Evolutionary conservation across 2,329 filamentous ascomycete genomes (phyloP).

Genomic region (Chrysosporium keratinophilum): DNA sequence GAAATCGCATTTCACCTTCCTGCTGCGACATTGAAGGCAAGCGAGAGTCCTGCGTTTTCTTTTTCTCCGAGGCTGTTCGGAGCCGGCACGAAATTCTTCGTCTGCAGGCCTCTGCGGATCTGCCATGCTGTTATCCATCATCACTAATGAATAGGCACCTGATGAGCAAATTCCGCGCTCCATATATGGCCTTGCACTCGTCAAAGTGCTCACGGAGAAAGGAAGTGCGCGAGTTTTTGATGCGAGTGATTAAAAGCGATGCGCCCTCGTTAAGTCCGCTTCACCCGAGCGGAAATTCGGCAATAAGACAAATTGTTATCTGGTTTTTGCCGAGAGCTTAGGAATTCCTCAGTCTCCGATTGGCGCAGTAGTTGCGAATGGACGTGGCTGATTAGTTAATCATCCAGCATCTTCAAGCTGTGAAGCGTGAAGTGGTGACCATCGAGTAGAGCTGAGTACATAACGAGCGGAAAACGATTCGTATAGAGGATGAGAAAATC

Average conservation of each 20-base stretch:
- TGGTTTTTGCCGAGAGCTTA: background rate
- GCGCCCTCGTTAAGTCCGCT: background rate
- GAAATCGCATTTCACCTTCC: conserved; percentile 37
- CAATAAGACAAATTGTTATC: background rate
- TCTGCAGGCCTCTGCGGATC: background rate
- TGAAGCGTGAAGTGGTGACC: too few species aligned
- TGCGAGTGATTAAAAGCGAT: background rate
- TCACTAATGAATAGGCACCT: background rate
- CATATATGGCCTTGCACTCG: background rate
- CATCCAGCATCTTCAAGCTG: too few species aligned
- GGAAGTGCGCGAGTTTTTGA: background rate
- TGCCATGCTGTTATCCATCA: background rate
- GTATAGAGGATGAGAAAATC: too few species aligned
- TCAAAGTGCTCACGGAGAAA: background rate
- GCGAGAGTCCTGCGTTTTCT: conserved; percentile 33
- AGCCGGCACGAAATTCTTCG: background rate
- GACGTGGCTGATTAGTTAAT: too few species aligned
- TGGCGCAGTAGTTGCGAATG: background rate
- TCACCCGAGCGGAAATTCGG: background rate
- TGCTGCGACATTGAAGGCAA: conserved; percentile 33
- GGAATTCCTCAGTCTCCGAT: background rate
- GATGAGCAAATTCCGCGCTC: background rate
- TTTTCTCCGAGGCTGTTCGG: conserved; percentile 24
- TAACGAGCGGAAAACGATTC: too few species aligned
- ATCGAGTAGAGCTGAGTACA: too few species aligned